Evolutionary conservation across 2,329 filamentous ascomycete species (phyloP), one percentile per base, ranked within the genome.

Genomic region (Fusarium verrucosum): DNA sequence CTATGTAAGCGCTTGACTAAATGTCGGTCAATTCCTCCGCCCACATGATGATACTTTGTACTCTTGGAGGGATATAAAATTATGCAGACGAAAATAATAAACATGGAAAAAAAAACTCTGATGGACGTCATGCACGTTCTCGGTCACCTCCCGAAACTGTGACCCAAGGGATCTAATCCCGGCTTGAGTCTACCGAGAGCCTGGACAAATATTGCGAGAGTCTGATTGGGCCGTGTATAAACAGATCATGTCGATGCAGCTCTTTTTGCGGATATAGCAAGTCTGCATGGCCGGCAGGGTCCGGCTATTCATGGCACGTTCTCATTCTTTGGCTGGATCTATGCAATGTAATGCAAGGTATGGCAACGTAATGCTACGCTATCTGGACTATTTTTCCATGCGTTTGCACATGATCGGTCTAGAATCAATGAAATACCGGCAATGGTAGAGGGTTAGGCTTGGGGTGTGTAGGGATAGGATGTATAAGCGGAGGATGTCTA

Each of bases 81-180:
- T 40, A n/a, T 19, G 19, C 23, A 33, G 42, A 56, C 36, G 47
- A 42, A 50, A 61, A 33, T 38, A 58, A 50, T 23, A 33, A 26
- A 25, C 16, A 41, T 23, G 17, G 13, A 17, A 11, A 53, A 25
- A 52, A 28, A 28, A 46, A 28, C 44, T 59, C 30, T 22, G 17
- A 25, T 59, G 28, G 28, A 43, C 26, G 44, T 63, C 57, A 63
- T 54, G 51, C 62, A 63, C 40, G 47, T 55, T 53, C 58, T 66
- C 62, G 62, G 62, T 53, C 62, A 62, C 47, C 62, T 66, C 57
- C 62, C 62, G 62, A 65, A 59, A 57, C 55, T 65, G 50, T 40
- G 56, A 65, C 55, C 50, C 46, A 56, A 61, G 43, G 26, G 42
- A 62, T 38, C 36, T 54, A 35, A 44, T 41, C 62, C 55, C 20